These are phyloP conservation scores for Chalaropsis ovoidea DNA, from an alignment of 2,329 filamentous ascomycete species.

Conservation along the genomic window DNA sequence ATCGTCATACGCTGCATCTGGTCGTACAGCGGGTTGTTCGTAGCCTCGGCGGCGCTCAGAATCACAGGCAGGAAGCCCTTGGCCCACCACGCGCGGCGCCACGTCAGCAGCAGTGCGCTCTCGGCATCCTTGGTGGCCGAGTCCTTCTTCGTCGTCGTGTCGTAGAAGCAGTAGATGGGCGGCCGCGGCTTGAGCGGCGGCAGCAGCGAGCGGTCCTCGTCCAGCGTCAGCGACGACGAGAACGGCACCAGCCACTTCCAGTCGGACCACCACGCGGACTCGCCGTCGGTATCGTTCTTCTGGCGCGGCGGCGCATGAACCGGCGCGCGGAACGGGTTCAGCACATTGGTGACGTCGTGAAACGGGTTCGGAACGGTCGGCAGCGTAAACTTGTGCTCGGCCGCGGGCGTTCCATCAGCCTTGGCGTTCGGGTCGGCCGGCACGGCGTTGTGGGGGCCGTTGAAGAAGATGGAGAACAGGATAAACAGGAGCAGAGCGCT, in stretches of 20 bases:
- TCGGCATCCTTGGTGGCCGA: constrained; percentile 60
- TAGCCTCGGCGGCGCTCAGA: constrained; percentile 67
- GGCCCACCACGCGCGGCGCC: constrained; percentile 92
- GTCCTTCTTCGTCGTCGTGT: constrained; percentile 53
- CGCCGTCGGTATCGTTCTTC: constrained; percentile 66
- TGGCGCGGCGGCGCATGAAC: constrained; percentile 64
- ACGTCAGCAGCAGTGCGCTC: constrained; percentile 67
- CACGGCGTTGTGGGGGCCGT: constrained; percentile 26
- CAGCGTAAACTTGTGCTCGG: constrained; percentile 42
- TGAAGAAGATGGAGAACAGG: constrained; percentile 44
- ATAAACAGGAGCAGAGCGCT: constrained; percentile 44
- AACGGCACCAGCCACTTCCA: constrained; percentile 84
- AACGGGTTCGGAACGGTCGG: constrained; percentile 38
- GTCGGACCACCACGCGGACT: constrained; percentile 75
- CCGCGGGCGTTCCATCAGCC: not conserved
- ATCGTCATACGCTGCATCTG: constrained; percentile 55
- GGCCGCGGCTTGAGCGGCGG: constrained; percentile 63
- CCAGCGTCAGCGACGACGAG: constrained; percentile 66
- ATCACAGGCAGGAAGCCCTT: constrained; percentile 82
- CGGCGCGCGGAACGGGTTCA: constrained; percentile 59
- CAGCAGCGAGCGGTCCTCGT: constrained; percentile 73
- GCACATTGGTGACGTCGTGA: constrained; percentile 38
- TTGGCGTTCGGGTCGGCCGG: not conserved
- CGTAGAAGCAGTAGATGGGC: constrained; percentile 85
- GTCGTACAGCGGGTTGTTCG: constrained; percentile 69